A percentile compares a stretch with the other conserved stretches of the same genome.
Conservation (phyloP, 2,329 filamentous ascomycete species). For the Penicillium brasilianum region DNA sequence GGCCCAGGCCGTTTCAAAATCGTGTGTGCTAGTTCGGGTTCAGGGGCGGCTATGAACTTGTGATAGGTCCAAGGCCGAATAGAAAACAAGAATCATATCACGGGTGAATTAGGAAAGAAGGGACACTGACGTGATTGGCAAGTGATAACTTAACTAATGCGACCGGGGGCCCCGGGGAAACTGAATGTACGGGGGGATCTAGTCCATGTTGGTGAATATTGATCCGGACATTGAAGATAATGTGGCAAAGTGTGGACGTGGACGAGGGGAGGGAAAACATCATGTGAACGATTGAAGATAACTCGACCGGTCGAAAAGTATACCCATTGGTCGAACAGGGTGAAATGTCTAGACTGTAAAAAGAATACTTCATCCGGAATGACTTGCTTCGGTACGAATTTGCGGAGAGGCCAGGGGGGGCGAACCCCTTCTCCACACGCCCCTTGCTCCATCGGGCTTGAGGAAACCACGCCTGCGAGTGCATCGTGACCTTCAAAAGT, state of each 20-base stretch:
- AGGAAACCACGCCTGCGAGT: conserved; percentile 13
- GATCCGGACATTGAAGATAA: conserved; percentile 18
- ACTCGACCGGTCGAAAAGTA: background rate
- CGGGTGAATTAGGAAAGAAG: conserved; percentile 33
- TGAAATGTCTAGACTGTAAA: too few relatives aligned
- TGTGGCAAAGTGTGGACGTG: background rate
- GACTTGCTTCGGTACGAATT: conserved; percentile 11
- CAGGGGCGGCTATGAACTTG: too few relatives aligned
- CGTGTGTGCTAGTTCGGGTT: conserved; percentile 14
- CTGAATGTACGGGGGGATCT: background rate
- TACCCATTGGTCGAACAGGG: too few relatives aligned
- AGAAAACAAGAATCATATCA: conserved; percentile 19
- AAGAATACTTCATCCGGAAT: background rate
- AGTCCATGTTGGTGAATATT: conserved; percentile 25
- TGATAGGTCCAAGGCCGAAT: conserved; percentile 24
- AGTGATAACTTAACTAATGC: background rate
- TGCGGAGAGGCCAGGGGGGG: conserved; percentile 20
- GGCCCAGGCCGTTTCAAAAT: conserved; percentile 27
- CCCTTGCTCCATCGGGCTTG: conserved; percentile 22
- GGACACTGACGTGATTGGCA: conserved; percentile 23
- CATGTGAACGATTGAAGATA: background rate
- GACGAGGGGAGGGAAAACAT: background rate
- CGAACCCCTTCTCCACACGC: conserved; percentile 22
- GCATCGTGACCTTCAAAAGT: background rate
- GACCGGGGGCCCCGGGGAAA: conserved; percentile 2